phyloP scores from a whole-genome alignment of 1,284 basidiomycete genomes.

The Bothia castanella region DNA sequence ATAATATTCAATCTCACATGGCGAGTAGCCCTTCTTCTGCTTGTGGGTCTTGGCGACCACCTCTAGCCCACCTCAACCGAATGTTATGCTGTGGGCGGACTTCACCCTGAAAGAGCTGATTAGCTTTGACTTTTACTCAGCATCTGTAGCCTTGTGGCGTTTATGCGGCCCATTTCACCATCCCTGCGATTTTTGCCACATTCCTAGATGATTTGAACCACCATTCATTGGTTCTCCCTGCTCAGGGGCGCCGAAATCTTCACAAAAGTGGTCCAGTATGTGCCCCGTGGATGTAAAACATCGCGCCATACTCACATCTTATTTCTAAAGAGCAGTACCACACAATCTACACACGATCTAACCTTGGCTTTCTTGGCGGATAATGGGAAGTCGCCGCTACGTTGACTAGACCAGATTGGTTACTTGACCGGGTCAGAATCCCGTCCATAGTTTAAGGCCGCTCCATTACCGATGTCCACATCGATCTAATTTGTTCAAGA shows the following conservation, averaged over 20 bases:
- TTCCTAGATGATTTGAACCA: not conserved
- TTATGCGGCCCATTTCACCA: conserved; percentile 19
- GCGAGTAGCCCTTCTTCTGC: not conserved
- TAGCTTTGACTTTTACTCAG: not conserved
- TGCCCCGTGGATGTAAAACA: not conserved
- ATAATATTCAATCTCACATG: not conserved
- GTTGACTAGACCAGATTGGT: not conserved
- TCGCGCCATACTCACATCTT: not conserved
- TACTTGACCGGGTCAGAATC: not conserved
- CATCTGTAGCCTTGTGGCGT: conserved; percentile 12
- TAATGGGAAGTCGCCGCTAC: not conserved
- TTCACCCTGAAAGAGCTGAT: not conserved
- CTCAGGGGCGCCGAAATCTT: not conserved
- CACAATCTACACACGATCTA: not conserved
- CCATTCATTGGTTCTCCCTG: not conserved
- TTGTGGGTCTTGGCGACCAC: conserved; percentile 11
- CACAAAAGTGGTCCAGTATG: not conserved
- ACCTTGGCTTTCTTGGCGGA: conserved; percentile 13
- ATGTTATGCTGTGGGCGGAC: not conserved
- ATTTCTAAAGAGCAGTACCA: not conserved
- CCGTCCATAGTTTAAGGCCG: conserved; percentile 16
- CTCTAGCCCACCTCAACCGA: not conserved
- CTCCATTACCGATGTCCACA: conserved; percentile 20
- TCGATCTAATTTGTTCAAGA: not conserved
- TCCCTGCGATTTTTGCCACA: not conserved